phyloP scores from a whole-genome alignment of 768 basidiomycete genomes.

The Leccinum subgranulosum region DNA sequence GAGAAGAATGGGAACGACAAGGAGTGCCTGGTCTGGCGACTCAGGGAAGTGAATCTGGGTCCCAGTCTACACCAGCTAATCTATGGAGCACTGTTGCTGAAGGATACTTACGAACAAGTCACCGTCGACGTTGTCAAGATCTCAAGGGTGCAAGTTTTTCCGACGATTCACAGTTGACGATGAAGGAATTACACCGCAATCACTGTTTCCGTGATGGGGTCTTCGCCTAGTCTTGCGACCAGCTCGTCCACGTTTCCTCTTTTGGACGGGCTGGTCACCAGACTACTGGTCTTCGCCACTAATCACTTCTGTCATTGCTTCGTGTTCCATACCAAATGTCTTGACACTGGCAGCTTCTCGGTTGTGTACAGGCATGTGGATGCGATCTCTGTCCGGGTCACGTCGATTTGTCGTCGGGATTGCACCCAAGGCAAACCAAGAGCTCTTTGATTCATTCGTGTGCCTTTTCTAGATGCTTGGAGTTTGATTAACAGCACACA shows the following conservation, averaged over 20 bases:
- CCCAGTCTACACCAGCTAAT: not conserved
- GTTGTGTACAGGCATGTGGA: slow-evolving; percentile 55
- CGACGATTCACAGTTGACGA: slow-evolving; percentile 8
- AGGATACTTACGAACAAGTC: slow-evolving; percentile 5
- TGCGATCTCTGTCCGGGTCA: slow-evolving; percentile 47
- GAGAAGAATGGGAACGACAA: slow-evolving; percentile 8
- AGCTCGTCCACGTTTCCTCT: too few species aligned
- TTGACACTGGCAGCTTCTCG: slow-evolving; percentile 34
- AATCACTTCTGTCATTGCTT: slow-evolving; percentile 5
- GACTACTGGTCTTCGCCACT: not conserved
- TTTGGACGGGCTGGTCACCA: too few species aligned
- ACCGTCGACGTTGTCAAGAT: slow-evolving; percentile 3
- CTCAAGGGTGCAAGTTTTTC: slow-evolving; percentile 3
- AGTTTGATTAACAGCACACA: slow-evolving; percentile 46
- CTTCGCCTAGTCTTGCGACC: too few species aligned
- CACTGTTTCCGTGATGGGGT: slow-evolving; percentile 2
- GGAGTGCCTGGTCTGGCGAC: slow-evolving; percentile 6
- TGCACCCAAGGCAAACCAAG: slow-evolving; percentile 51
- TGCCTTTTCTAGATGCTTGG: slow-evolving; percentile 48
- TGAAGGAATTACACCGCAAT: slow-evolving; percentile 4
- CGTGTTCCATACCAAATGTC: slow-evolving; percentile 34
- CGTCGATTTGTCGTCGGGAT: slow-evolving; percentile 52
- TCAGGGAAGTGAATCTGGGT: slow-evolving; percentile 10
- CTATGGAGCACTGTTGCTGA: not conserved
- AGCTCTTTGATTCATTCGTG: slow-evolving; percentile 49